Percentiles rank a stretch among this genome's conserved stretches.
Evolutionary conservation across 2,329 filamentous ascomycete species (phyloP).

Genomic region (Aspergillus sp.): DNA sequence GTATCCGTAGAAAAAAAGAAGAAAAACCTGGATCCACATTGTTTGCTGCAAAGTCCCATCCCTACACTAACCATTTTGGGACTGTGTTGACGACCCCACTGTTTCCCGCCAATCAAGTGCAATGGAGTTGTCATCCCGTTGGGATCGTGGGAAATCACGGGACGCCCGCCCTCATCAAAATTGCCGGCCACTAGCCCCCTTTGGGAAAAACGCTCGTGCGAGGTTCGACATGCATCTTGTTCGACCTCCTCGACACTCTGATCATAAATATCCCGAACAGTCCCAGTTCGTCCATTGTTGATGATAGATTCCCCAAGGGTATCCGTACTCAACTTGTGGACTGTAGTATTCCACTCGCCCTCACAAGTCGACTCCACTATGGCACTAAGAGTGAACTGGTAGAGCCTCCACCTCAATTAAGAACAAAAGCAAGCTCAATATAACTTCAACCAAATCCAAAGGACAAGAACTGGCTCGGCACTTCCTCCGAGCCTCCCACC

Average conservation of each 20-base stretch:
- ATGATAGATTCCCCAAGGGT: background rate
- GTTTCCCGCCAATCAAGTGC: background rate
- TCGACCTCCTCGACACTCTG: background rate
- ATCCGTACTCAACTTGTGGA: background rate
- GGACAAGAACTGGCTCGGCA: slow-evolving; percentile 42
- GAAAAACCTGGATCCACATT: background rate
- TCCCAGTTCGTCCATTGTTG: background rate
- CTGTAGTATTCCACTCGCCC: background rate
- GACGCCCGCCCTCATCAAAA: slow-evolving; percentile 1
- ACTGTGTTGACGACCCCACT: slow-evolving; percentile 8
- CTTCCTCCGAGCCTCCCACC: slow-evolving; percentile 45
- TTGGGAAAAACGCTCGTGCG: background rate
- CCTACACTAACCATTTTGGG: slow-evolving; percentile 3
- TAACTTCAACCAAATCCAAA: background rate
- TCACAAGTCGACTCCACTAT: too few species aligned
- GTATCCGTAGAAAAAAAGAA: too few species aligned
- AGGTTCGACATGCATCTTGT: background rate
- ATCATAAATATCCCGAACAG: background rate
- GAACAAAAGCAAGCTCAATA: background rate
- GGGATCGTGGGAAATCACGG: slow-evolving; percentile 6
- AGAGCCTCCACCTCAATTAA: background rate
- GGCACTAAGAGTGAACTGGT: background rate
- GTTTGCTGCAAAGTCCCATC: background rate
- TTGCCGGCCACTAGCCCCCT: background rate
- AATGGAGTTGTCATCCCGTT: slow-evolving; percentile 8